Base-by-base conservation (phyloP, 2,329 filamentous ascomycete genomes). In the Xenoacremonium recifei region DNA sequence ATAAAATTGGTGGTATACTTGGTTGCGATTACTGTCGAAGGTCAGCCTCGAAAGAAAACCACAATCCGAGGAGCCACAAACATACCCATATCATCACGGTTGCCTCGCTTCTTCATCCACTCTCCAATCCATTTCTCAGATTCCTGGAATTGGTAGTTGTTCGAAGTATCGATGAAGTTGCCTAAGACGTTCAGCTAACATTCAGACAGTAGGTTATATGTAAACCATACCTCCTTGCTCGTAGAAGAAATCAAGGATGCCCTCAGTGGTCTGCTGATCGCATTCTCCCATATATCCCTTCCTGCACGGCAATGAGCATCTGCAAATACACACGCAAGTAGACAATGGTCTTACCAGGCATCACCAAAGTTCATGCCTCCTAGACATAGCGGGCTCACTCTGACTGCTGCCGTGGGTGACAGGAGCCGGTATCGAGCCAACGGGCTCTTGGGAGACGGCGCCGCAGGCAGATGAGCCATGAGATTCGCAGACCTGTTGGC, bases 141-240 rank as follows among this genome's bases (percentile, higher is more conserved):
- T 60, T 86, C 73, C 45, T 70, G 71, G 40, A 71, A 66, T 52
- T 85, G 83, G 64, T 88, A 88, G 61, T 82, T 83, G 66, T 81
- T 85, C 44, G 82, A 57, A 0, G 82, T 87, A 60, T 89, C 85
- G 56, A 89, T 82, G 62, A 89, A 88, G 65, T 89, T 89, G 18
- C 85, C 85, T 44, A 27, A 16, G 9, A 33, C 11, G 33, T 47
- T n/a, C n/a, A n/a, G n/a, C 34, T 31, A 19, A 32, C 16, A 18
- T 34, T 20, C 18, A 18, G 15, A 34, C 17, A 11, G 9, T 11
- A 27, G 15, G 27, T 25, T 35, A 13, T 37, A 20, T 18, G 23
- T 27, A 10, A 15, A 2, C 18, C 5, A 11, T 33, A 38, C 56
- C 41, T 45, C 66, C 82, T 17, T 81, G 73, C 5, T 75, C 72